Percentiles rank a stretch among this genome's conserved stretches.
Evolutionary conservation across 2,329 filamentous ascomycete genomes (phyloP).

Genomic region (Hypoxylon sp.): DNA sequence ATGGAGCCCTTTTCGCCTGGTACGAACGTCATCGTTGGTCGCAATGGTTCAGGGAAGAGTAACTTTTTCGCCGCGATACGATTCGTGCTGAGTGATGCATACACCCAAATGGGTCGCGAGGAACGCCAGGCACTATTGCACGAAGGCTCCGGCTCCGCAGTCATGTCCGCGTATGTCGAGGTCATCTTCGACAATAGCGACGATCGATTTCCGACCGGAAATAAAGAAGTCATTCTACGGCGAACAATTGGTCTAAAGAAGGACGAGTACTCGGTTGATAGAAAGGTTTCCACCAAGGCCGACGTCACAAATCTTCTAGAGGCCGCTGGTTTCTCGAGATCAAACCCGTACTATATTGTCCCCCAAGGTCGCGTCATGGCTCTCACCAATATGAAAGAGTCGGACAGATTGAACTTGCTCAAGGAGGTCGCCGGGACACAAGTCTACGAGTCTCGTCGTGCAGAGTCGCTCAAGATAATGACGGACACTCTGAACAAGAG

Average conservation of each 20-base stretch:
- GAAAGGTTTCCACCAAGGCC: slow-evolving; percentile 93
- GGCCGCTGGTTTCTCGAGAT: slow-evolving; percentile 95
- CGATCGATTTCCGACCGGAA: slow-evolving; percentile 93
- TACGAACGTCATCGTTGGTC: slow-evolving; percentile 98
- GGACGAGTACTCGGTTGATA: slow-evolving; percentile 97
- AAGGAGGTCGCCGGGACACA: slow-evolving; percentile 99
- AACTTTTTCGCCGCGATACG: slow-evolving; percentile 99
- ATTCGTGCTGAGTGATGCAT: slow-evolving; percentile 97
- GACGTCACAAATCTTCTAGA: slow-evolving; percentile 97
- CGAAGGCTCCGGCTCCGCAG: slow-evolving; percentile 96
- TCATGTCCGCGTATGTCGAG: slow-evolving; percentile 99
- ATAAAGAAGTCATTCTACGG: slow-evolving; percentile 89
- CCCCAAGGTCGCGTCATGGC: slow-evolving; percentile 96
- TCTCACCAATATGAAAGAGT: slow-evolving; percentile 98
- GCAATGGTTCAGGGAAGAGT: slow-evolving; percentile 99
- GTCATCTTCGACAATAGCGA: slow-evolving; percentile 99
- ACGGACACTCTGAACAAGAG: slow-evolving; percentile 95
- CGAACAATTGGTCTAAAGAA: slow-evolving; percentile 98
- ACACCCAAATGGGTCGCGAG: slow-evolving; percentile 94
- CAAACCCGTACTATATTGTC: slow-evolving; percentile 99
- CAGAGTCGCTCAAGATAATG: slow-evolving; percentile 97
- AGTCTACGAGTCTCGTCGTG: slow-evolving; percentile 92
- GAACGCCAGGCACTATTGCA: slow-evolving; percentile 97
- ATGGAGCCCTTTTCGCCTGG: slow-evolving; percentile 98
- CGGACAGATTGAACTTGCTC: slow-evolving; percentile 86